Evolutionary conservation across 78 protist species (phyloP).

Genomic region (Pigoraptor vietnamica): DNA sequence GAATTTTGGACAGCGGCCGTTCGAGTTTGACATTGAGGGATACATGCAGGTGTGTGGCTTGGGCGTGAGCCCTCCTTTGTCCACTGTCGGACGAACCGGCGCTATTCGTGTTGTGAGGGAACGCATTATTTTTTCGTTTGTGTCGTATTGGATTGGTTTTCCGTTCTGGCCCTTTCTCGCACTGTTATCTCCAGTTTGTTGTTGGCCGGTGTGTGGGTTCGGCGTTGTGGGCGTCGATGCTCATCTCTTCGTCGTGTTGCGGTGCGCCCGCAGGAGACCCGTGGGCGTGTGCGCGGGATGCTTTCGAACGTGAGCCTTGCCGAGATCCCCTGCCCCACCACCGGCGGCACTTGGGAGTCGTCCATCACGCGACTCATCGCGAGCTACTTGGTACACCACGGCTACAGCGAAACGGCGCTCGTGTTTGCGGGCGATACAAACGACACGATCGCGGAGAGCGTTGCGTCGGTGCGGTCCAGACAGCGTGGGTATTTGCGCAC

Average conservation of each 20-base stretch:
- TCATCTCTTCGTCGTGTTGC: too few species aligned
- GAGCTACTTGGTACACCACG: slow-evolving; percentile 53
- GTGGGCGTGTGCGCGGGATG: slow-evolving; percentile 2
- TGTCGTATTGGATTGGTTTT: too few species aligned
- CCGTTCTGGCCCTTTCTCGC: too few species aligned
- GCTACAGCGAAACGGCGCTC: slow-evolving; percentile 53
- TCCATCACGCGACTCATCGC: slow-evolving; percentile 41
- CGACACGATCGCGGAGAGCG: background rate
- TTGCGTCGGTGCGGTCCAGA: background rate
- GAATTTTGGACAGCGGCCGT: slow-evolving; percentile 65
- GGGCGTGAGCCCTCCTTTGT: background rate
- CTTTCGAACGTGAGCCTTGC: slow-evolving; percentile 1
- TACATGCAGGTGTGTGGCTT: slow-evolving; percentile 21
- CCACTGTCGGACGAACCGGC: too few species aligned
- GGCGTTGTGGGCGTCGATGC: too few species aligned
- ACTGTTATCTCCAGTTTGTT: too few species aligned
- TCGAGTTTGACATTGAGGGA: slow-evolving; percentile 56
- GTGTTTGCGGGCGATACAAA: slow-evolving; percentile 49
- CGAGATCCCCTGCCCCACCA: slow-evolving; percentile 8
- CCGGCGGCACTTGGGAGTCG: slow-evolving; percentile 18
- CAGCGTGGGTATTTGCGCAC: background rate
- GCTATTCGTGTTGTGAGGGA: background rate
- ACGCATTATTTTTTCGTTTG: background rate
- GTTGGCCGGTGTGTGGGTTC: too few species aligned
- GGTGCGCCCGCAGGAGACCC: background rate